A percentile compares a stretch with the other conserved stretches of the same genome.
These are phyloP conservation scores for Yamadazyma siamensis DNA, from an alignment of 1,139 yeast species.

Conservation along the genomic window DNA sequence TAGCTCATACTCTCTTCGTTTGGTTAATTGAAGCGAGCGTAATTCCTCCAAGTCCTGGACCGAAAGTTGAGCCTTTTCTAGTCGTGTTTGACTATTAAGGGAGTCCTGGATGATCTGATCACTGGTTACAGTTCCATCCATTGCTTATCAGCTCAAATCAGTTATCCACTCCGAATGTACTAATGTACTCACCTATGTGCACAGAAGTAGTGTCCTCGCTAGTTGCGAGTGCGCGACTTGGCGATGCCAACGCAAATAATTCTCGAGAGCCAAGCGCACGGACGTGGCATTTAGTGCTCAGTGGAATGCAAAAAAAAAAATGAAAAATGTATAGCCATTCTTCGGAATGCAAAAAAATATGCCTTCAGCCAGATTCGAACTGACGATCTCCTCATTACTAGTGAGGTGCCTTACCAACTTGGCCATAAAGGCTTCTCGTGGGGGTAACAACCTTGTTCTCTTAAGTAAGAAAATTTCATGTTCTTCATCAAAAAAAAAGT, in stretches of 20 bases:
- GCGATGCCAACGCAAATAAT: too few species aligned
- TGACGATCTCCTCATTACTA: conserved; percentile 89
- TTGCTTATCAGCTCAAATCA: neutral
- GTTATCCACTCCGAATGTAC: neutral
- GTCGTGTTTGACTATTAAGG: conserved; percentile 24
- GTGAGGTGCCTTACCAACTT: conserved; percentile 93
- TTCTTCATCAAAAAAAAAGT: too few species aligned
- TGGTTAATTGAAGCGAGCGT: conserved; percentile 68
- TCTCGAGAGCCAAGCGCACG: too few species aligned
- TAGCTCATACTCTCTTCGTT: conserved; percentile 79
- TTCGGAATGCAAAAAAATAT: too few species aligned
- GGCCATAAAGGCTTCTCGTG: conserved; percentile 69
- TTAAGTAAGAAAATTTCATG: too few species aligned
- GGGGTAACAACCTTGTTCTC: too few species aligned
- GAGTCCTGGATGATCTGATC: conserved; percentile 39
- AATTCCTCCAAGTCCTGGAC: conserved; percentile 81
- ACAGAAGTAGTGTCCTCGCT: too few species aligned
- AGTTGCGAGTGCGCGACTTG: too few species aligned
- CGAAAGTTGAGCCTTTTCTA: conserved; percentile 47
- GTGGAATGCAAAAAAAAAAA: too few species aligned
- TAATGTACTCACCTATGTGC: too few species aligned
- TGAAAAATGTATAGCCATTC: too few species aligned
- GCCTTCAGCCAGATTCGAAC: conserved; percentile 84
- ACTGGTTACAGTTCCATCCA: conserved; percentile 32
- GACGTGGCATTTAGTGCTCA: too few species aligned